Conservation (phyloP, 2,329 filamentous ascomycete species). For the Fusarium sp. region DNA sequence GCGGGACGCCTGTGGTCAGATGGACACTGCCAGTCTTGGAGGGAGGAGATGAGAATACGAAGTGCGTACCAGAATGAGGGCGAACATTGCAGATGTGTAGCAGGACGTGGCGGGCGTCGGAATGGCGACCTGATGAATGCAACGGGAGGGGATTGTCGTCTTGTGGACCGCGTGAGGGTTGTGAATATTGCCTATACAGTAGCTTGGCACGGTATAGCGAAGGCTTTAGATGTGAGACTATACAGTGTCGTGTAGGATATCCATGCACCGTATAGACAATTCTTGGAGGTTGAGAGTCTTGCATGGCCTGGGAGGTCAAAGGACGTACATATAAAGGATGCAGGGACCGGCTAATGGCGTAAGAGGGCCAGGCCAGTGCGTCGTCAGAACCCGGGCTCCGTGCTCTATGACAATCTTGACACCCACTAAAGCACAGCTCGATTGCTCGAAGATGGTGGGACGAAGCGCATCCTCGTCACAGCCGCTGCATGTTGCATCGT, state of each 20-base stretch:
- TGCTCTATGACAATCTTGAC: constrained; percentile 33
- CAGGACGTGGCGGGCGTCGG: constrained; percentile 43
- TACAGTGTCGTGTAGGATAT: constrained; percentile 39
- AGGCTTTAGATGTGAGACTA: not conserved
- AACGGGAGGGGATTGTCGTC: constrained; percentile 47
- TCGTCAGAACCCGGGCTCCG: constrained; percentile 19
- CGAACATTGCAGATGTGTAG: constrained; percentile 34
- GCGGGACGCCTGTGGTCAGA: constrained; percentile 11
- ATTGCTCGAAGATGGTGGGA: constrained; percentile 37
- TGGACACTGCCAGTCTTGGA: constrained; percentile 10
- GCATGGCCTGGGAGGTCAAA: constrained; percentile 32
- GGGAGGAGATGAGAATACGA: constrained; percentile 29
- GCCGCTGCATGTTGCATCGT: constrained; percentile 26
- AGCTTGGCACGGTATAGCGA: constrained; percentile 24
- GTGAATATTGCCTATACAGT: constrained; percentile 50
- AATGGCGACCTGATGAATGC: constrained; percentile 43
- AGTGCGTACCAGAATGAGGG: constrained; percentile 22
- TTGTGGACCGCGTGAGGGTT: constrained; percentile 47
- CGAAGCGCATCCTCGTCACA: constrained; percentile 23
- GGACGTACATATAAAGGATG: constrained; percentile 48
- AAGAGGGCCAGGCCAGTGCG: constrained; percentile 40
- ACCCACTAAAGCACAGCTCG: constrained; percentile 26
- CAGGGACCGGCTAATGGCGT: constrained; percentile 45
- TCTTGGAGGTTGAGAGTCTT: constrained; percentile 47
- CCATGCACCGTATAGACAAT: constrained; percentile 51